phyloP scores from a whole-genome alignment of 2,329 filamentous ascomycete species.

The Gliomastix tumulicola region DNA sequence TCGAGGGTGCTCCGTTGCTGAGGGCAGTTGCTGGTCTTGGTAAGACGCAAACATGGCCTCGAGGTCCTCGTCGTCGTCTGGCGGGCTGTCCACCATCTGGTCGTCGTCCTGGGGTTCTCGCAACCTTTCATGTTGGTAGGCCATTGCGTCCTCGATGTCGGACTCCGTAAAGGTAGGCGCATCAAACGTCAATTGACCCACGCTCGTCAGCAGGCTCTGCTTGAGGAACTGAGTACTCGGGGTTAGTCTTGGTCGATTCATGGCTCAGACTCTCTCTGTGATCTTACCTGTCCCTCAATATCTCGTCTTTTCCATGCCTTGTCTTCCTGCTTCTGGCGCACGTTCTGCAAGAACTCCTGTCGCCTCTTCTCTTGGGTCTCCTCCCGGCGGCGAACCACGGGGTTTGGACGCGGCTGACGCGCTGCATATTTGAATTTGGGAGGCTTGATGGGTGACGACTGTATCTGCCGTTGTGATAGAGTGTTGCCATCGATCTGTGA shows the following conservation, averaged over 20 bases:
- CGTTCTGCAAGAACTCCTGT: constrained; percentile 62
- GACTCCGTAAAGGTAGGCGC: constrained; percentile 35
- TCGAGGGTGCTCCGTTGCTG: constrained; percentile 8
- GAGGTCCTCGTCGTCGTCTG: constrained; percentile 47
- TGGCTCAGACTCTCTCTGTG: too few species aligned
- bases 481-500: constrained; percentile 34
- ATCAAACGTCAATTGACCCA: constrained; percentile 22
- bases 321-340: constrained; percentile 54
- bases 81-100: constrained; percentile 41
- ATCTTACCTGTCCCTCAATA: constrained; percentile 48
- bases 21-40: constrained; percentile 23
- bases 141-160: constrained; percentile 43
- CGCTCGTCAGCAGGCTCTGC: constrained; percentile 22
- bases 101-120: constrained; percentile 37
- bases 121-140: too few species aligned
- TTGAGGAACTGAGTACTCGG: constrained; percentile 21
- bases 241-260: background rate
- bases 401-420: constrained; percentile 54
- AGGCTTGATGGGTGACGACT: constrained; percentile 36
- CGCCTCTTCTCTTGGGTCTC: constrained; percentile 57
- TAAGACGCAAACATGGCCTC: constrained; percentile 48
- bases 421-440: constrained; percentile 43
- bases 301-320: constrained; percentile 52
- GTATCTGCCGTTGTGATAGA: constrained; percentile 30
- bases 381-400: constrained; percentile 53